These are phyloP conservation scores for Vaccinium myrtillus DNA, from an alignment of 148 eudicot genomes.

Conservation along the genomic window DNA sequence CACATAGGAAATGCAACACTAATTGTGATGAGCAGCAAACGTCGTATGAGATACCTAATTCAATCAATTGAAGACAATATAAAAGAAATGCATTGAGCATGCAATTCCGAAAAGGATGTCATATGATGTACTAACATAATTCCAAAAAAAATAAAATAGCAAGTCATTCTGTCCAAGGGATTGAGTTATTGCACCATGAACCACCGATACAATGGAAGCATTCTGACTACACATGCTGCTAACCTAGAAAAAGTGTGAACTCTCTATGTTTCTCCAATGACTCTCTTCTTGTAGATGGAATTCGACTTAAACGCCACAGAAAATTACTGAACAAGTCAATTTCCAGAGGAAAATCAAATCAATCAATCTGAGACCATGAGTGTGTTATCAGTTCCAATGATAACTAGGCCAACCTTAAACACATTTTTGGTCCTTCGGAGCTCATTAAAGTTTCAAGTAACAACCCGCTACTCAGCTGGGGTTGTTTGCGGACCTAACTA, in stretches of 20 bases:
- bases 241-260: neutral
- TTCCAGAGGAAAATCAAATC: neutral
- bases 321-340: neutral
- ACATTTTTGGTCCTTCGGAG: neutral
- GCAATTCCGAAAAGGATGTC: neutral
- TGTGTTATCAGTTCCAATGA: neutral
- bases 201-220: neutral
- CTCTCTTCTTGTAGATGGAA: neutral
- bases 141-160: neutral
- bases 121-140: neutral
- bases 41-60: neutral
- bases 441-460: neutral
- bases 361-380: neutral
- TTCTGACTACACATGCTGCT: neutral
- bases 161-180: neutral
- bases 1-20: neutral
- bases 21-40: neutral
- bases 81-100: neutral
- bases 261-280: neutral
- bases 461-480: neutral
- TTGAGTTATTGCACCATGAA: neutral
- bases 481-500: neutral
- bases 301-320: neutral
- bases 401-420: neutral
- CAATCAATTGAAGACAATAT: neutral